A percentile compares a stretch with the other conserved stretches of the same genome.
These are phyloP conservation scores for Ogataea ramenticola DNA, from an alignment of 805 yeast species.

Conservation along the genomic window DNA sequence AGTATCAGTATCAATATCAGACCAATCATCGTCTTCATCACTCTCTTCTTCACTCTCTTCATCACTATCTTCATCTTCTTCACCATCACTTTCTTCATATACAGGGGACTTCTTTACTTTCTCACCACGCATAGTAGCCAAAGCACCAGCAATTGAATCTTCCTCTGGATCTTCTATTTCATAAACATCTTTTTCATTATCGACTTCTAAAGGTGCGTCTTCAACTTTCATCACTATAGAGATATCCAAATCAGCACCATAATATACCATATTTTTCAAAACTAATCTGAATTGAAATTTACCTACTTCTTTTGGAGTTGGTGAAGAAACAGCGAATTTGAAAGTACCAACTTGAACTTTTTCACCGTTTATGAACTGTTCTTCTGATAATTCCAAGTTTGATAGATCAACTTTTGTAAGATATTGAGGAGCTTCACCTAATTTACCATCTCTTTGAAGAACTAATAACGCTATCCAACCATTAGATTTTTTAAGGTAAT, in stretches of 20 bases:
- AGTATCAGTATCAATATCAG: slow-evolving; percentile 58
- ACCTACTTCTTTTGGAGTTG: slow-evolving; percentile 73
- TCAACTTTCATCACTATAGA: slow-evolving; percentile 67
- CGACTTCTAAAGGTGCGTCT: slow-evolving; percentile 45
- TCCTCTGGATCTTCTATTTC: slow-evolving; percentile 70
- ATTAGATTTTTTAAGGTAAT: slow-evolving; percentile 25
- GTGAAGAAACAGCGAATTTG: slow-evolving; percentile 64
- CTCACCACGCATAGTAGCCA: slow-evolving; percentile 63
- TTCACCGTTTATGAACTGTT: slow-evolving; percentile 38
- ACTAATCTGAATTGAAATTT: slow-evolving; percentile 60
- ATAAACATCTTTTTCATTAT: slow-evolving; percentile 34
- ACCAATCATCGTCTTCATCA: slow-evolving; percentile 26
- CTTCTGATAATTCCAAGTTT: slow-evolving; percentile 48
- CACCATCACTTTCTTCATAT: slow-evolving; percentile 23
- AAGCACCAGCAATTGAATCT: slow-evolving; percentile 67
- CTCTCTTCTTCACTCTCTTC: slow-evolving; percentile 5
- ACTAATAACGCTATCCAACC: slow-evolving; percentile 67
- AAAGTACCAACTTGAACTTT: slow-evolving; percentile 57
- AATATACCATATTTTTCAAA: slow-evolving; percentile 67
- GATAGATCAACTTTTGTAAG: slow-evolving; percentile 45
- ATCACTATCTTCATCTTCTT: slow-evolving; percentile 9
- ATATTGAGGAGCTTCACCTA: slow-evolving; percentile 60
- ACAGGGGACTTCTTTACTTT: slow-evolving; percentile 33
- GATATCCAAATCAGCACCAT: slow-evolving; percentile 73
- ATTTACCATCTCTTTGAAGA: slow-evolving; percentile 71